These are phyloP conservation scores for Cyclotella distinguenda DNA, from an alignment of 108 stramenopile genomes.

Conservation along the genomic window DNA sequence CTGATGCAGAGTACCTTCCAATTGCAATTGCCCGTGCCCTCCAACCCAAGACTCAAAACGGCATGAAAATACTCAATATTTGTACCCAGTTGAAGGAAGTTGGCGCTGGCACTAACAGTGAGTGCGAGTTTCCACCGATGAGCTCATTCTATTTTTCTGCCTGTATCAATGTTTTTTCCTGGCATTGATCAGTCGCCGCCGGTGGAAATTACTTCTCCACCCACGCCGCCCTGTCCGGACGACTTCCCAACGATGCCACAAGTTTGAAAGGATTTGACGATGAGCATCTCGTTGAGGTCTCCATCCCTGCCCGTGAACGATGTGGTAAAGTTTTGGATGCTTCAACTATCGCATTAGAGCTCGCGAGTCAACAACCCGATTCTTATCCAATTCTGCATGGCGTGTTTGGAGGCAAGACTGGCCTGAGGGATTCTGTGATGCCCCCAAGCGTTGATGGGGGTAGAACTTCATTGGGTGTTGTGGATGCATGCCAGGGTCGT, in stretches of 20 bases:
- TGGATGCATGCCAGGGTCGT: conserved; percentile 75
- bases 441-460: conserved; percentile 57
- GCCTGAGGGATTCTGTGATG: conserved; percentile 58
- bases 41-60: conserved; percentile 27
- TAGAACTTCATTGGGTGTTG: conserved; percentile 54
- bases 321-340: conserved; percentile 56
- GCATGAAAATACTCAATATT: conserved; percentile 48
- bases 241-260: conserved; percentile 44
- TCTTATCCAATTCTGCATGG: conserved; percentile 64
- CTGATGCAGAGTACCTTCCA: conserved; percentile 75
- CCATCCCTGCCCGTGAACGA: conserved; percentile 48
- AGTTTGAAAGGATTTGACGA: conserved; percentile 53
- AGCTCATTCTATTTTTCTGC: background rate
- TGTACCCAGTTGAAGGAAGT: conserved; percentile 63
- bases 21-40: conserved; percentile 63
- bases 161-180: background rate
- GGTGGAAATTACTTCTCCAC: conserved; percentile 65
- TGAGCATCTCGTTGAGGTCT: conserved; percentile 34
- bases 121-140: background rate
- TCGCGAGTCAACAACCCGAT: conserved; percentile 20
- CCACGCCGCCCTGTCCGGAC: conserved; percentile 59
- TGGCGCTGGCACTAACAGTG: conserved; percentile 50
- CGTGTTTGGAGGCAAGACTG: conserved; percentile 79
- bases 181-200: conserved; percentile 46
- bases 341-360: conserved; percentile 44